Conservation (phyloP, 331 rosid genomes). For the Acacia pycnantha region DNA sequence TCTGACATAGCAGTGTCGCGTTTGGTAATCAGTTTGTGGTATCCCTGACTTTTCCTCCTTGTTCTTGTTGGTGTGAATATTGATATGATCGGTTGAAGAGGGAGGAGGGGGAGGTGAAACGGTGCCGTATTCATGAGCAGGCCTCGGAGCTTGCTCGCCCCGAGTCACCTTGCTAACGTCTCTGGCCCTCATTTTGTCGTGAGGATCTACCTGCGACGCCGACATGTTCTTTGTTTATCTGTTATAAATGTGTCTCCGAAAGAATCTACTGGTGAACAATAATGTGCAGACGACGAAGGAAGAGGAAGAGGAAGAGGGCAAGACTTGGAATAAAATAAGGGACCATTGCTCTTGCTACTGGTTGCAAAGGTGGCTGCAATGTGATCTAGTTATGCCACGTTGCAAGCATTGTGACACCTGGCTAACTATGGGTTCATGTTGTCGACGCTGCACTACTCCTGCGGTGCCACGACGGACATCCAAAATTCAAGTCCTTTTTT, state of each 20-base stretch:
- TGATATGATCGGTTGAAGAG: slow-evolving; percentile 19
- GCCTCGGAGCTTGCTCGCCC: slow-evolving; percentile 58
- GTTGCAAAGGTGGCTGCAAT: not conserved
- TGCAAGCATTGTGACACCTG: slow-evolving; percentile 23
- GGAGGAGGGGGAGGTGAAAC: slow-evolving; percentile 46
- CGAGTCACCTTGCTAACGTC: slow-evolving; percentile 52
- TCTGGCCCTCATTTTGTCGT: slow-evolving; percentile 52
- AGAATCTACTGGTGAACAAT: not conserved
- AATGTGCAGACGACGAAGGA: not conserved
- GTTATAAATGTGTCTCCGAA: not conserved
- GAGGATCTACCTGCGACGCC: slow-evolving; percentile 46
- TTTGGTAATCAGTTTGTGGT: slow-evolving; percentile 24
- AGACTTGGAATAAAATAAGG: not conserved
- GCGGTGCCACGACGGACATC: not conserved
- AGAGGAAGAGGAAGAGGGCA: not conserved
- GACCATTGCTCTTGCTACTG: not conserved
- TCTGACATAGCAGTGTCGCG: slow-evolving; percentile 38
- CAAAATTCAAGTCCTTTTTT: too few species aligned
- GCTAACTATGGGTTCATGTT: not conserved
- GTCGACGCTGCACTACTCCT: not conserved
- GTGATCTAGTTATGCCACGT: slow-evolving; percentile 2
- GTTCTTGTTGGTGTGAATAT: not conserved
- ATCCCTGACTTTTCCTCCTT: not conserved
- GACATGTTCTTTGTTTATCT: slow-evolving; percentile 15
- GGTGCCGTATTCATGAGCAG: slow-evolving; percentile 50